Evolutionary conservation across 2,329 filamentous ascomycete species (phyloP).

Genomic region (Botrytis deweyae): DNA sequence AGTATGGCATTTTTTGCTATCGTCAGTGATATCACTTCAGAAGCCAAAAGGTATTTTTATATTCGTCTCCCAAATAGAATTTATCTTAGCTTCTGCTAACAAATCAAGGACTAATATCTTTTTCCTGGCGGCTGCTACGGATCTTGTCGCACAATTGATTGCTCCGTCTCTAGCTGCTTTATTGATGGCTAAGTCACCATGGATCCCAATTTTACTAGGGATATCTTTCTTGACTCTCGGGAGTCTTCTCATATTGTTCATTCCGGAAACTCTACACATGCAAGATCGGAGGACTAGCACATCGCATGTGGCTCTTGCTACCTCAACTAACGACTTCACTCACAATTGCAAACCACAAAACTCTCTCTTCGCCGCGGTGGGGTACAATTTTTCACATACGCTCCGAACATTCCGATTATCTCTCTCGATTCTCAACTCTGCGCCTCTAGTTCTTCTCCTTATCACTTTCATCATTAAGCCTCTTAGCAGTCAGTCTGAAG

Average conservation of each 20-base stretch:
- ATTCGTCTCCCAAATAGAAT: not conserved
- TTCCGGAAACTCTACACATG: slow-evolving; percentile 38
- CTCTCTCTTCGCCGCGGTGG: slow-evolving; percentile 20
- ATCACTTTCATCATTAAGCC: slow-evolving; percentile 29
- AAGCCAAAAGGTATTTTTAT: slow-evolving; percentile 39
- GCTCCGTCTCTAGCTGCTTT: slow-evolving; percentile 41
- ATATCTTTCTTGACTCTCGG: slow-evolving; percentile 24
- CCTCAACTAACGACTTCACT: slow-evolving; percentile 13
- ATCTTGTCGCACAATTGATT: slow-evolving; percentile 40
- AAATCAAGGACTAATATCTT: slow-evolving; percentile 41
- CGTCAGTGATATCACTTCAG: slow-evolving; percentile 41
- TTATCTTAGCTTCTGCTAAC: not conserved
- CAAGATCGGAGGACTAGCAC: slow-evolving; percentile 17
- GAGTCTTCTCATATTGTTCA: slow-evolving; percentile 30
- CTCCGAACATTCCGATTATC: not conserved
- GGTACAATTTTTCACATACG: not conserved
- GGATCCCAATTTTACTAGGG: slow-evolving; percentile 33
- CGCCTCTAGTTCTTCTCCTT: slow-evolving; percentile 37
- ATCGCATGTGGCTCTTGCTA: slow-evolving; percentile 9
- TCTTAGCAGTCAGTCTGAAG: slow-evolving; percentile 24
- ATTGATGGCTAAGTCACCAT: slow-evolving; percentile 40
- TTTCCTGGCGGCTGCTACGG: slow-evolving; percentile 36
- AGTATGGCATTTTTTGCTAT: slow-evolving; percentile 41
- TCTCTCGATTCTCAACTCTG: slow-evolving; percentile 33
- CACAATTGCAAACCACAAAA: not conserved